phyloP scores from a whole-genome alignment of 768 basidiomycete species.

The Suillus hirtellus region DNA sequence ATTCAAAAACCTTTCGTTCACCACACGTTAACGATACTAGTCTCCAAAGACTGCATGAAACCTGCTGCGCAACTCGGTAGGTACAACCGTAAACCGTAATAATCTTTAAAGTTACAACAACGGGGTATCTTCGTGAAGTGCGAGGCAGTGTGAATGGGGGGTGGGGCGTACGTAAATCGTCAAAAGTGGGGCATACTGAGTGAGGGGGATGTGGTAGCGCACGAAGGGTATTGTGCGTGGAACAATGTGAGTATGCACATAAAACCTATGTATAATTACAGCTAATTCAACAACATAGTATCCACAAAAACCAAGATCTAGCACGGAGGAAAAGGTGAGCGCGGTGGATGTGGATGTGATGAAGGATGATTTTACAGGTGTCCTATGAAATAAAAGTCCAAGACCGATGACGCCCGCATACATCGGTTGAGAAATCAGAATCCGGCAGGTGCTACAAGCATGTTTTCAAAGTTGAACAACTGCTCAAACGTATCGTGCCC shows the following conservation, averaged over 20 bases:
- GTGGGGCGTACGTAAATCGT: slow-evolving; percentile 32
- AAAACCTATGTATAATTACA: slow-evolving; percentile 30
- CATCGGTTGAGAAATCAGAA: slow-evolving; percentile 35
- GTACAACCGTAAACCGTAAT: slow-evolving; percentile 29
- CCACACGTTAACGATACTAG: neutral
- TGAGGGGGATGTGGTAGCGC: slow-evolving; percentile 24
- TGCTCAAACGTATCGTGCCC: slow-evolving; percentile 38
- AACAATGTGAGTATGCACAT: slow-evolving; percentile 32
- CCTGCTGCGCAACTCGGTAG: slow-evolving; percentile 38
- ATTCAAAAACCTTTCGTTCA: neutral
- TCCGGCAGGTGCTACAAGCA: slow-evolving; percentile 34
- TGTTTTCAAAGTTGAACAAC: slow-evolving; percentile 38
- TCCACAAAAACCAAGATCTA: slow-evolving; percentile 36
- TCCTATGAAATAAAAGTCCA: slow-evolving; percentile 20
- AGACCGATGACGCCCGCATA: slow-evolving; percentile 34
- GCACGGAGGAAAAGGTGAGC: slow-evolving; percentile 21
- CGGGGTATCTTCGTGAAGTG: slow-evolving; percentile 39
- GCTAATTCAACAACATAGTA: slow-evolving; percentile 38
- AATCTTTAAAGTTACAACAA: slow-evolving; percentile 32
- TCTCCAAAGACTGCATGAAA: slow-evolving; percentile 34
- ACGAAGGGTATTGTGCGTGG: slow-evolving; percentile 19
- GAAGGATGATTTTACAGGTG: slow-evolving; percentile 30
- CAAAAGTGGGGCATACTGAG: slow-evolving; percentile 28
- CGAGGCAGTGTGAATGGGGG: slow-evolving; percentile 12
- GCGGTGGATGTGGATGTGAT: slow-evolving; percentile 26